These are phyloP conservation scores for Alternaria panax DNA, from an alignment of 2,329 filamentous ascomycete genomes.

Conservation along the genomic window DNA sequence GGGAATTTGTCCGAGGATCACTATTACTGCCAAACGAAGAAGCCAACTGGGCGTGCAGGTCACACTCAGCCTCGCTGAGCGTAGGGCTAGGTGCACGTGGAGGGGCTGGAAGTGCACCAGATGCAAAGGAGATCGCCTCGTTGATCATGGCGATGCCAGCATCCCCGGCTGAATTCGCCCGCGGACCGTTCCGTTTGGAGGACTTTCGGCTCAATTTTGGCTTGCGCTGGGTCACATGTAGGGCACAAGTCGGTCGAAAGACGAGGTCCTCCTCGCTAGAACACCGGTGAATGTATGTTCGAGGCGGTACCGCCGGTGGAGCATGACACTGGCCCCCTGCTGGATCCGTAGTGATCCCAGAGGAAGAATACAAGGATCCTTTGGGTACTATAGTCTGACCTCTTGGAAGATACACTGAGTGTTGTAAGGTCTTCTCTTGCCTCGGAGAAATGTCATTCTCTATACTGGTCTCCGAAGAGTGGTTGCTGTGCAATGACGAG, in stretches of 20 bases:
- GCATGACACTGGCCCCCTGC: constrained; percentile 19
- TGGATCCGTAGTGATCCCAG: constrained; percentile 3
- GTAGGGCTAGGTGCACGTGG: constrained; percentile 51
- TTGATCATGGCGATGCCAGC: constrained; percentile 33
- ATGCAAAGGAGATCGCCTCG: constrained; percentile 30
- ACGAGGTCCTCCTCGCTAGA: constrained; percentile 26
- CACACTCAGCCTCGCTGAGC: constrained; percentile 56
- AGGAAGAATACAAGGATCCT: constrained; percentile 34
- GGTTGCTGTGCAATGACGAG: constrained; percentile 50
- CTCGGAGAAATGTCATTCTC: constrained; percentile 38
- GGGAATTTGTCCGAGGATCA: constrained; percentile 49
- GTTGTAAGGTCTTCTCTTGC: constrained; percentile 22
- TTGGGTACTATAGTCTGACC: constrained; percentile 30
- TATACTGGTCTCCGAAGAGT: constrained; percentile 51
- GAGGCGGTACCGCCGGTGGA: constrained; percentile 28
- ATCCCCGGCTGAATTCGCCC: constrained; percentile 23
- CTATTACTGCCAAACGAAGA: constrained; percentile 47
- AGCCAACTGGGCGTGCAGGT: constrained; percentile 44
- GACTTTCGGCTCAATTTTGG: constrained; percentile 30
- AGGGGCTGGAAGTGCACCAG: constrained; percentile 23
- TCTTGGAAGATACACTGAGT: constrained; percentile 26
- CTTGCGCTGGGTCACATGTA: constrained; percentile 21
- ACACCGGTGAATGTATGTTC: constrained; percentile 36
- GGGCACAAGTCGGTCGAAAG: constrained; percentile 40
- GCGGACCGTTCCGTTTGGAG: constrained; percentile 26